A percentile compares a stretch with the other conserved stretches of the same genome.
phyloP scores from a whole-genome alignment of 202 grass and related monocot genomes.

The Zizania palustris region DNA sequence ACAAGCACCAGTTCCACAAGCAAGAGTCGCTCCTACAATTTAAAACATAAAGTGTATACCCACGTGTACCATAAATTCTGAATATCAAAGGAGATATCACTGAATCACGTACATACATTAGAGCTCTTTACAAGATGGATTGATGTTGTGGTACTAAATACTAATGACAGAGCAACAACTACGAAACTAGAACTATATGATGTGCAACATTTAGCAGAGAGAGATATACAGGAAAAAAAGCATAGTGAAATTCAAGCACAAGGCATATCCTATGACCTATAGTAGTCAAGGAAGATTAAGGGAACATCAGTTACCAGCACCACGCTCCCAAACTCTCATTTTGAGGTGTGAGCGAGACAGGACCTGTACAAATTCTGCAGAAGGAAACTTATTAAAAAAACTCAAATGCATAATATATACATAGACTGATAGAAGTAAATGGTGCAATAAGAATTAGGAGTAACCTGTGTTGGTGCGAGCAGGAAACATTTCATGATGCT shows the following conservation, averaged over 20 bases:
- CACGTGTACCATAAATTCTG: not conserved
- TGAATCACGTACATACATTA: slow-evolving; percentile 14
- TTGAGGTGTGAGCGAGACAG: slow-evolving; percentile 92
- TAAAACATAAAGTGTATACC: slow-evolving; percentile 32
- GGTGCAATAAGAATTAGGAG: slow-evolving; percentile 22
- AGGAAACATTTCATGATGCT: slow-evolving; percentile 98
- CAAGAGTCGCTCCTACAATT: slow-evolving; percentile 81
- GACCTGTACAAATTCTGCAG: slow-evolving; percentile 87
- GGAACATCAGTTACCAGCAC: slow-evolving; percentile 65
- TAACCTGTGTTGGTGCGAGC: slow-evolving; percentile 87
- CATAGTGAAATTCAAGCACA: slow-evolving; percentile 11
- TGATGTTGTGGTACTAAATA: slow-evolving; percentile 9
- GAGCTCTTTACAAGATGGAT: slow-evolving; percentile 7
- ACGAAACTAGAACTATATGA: not conserved
- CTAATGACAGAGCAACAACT: slow-evolving; percentile 4
- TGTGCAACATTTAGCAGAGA: not conserved
- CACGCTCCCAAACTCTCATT: slow-evolving; percentile 98
- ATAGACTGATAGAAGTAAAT: slow-evolving; percentile 28
- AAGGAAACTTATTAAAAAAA: slow-evolving; percentile 29
- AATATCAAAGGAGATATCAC: slow-evolving; percentile 20
- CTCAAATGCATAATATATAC: slow-evolving; percentile 27
- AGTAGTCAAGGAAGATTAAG: slow-evolving; percentile 6
- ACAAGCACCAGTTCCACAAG: slow-evolving; percentile 96
- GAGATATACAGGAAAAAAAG: slow-evolving; percentile 1
- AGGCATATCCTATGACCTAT: slow-evolving; percentile 1